Evolutionary conservation across 2,329 filamentous ascomycete species (phyloP).

Genomic region (Ophiostoma montium): DNA sequence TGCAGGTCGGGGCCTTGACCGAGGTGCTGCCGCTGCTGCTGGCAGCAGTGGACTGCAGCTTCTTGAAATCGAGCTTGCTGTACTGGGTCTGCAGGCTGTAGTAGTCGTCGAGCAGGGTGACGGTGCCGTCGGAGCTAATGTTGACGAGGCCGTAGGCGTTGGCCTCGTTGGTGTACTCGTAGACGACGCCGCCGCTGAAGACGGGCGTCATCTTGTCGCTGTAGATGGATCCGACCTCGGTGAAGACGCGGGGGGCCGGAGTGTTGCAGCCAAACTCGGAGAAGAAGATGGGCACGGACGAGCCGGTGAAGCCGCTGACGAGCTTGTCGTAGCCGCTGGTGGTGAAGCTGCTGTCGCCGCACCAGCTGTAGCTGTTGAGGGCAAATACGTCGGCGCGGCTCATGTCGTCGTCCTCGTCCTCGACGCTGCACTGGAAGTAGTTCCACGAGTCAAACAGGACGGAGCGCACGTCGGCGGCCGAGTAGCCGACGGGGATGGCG

Average conservation of each 20-base stretch:
- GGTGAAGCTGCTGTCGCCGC: conserved; percentile 39
- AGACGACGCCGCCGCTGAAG: conserved; percentile 66
- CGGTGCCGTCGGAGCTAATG: conserved; percentile 41
- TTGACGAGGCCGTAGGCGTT: conserved; percentile 53
- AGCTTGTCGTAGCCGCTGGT: conserved; percentile 41
- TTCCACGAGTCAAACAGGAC: conserved; percentile 62
- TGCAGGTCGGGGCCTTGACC: conserved; percentile 49
- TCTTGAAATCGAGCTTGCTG: conserved; percentile 55
- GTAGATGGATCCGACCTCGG: conserved; percentile 62
- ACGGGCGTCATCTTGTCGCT: conserved; percentile 51
- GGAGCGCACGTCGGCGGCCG: conserved; percentile 61
- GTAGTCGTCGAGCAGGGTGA: conserved; percentile 49
- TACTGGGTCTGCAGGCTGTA: conserved; percentile 64
- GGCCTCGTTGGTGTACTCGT: conserved; percentile 63
- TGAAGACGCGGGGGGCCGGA: conserved; percentile 56
- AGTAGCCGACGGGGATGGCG: conserved; percentile 64
- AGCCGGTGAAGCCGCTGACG: conserved; percentile 48
- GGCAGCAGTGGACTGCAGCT: conserved; percentile 49
- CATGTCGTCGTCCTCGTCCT: conserved; percentile 39
- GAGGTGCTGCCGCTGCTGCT: conserved; percentile 33
- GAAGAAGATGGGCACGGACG: conserved; percentile 65
- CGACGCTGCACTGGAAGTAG: conserved; percentile 55
- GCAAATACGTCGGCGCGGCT: conserved; percentile 63
- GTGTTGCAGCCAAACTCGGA: conserved; percentile 71
- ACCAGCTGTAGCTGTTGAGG: conserved; percentile 61